These are phyloP conservation scores for Macroventuria anomochaeta DNA, from an alignment of 2,329 filamentous ascomycete genomes.

Conservation along the genomic window DNA sequence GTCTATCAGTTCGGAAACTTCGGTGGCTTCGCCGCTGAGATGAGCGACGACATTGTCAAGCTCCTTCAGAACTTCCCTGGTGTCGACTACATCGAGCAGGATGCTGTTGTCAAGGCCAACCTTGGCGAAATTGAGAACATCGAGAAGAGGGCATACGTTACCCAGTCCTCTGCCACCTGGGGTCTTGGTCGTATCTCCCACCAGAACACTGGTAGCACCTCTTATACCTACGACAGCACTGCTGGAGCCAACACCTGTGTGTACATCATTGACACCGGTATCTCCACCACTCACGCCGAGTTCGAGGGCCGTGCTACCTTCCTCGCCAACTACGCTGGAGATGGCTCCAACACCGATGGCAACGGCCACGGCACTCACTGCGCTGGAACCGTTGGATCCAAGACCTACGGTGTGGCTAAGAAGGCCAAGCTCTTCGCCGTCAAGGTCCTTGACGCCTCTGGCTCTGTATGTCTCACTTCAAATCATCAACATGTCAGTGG, in stretches of 20 bases:
- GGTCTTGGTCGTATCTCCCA: constrained; percentile 53
- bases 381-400: constrained; percentile 48
- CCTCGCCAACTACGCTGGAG: constrained; percentile 48
- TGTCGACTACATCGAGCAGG: constrained; percentile 51
- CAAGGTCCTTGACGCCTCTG: constrained; percentile 49
- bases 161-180: constrained; percentile 50
- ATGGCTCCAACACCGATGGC: constrained; percentile 45
- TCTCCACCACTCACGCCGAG: constrained; percentile 60
- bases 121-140: constrained; percentile 28
- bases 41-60: constrained; percentile 39
- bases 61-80: constrained; percentile 38
- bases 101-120: constrained; percentile 45
- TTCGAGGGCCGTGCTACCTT: constrained; percentile 50
- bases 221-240: constrained; percentile 50
- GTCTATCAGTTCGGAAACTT: constrained; percentile 49
- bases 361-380: constrained; percentile 51
- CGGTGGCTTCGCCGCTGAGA: constrained; percentile 49
- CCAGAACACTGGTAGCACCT: constrained; percentile 32
- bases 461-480: constrained; percentile 38
- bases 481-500: constrained; percentile 8
- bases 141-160: constrained; percentile 46
- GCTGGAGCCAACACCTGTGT: constrained; percentile 55
- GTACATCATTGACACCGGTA: constrained; percentile 71
- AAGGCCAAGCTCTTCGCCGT: constrained; percentile 49
- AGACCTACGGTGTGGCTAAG: constrained; percentile 49